Base-by-base conservation (phyloP, 305 asterid species). In the Andrographis paniculata region DNA sequence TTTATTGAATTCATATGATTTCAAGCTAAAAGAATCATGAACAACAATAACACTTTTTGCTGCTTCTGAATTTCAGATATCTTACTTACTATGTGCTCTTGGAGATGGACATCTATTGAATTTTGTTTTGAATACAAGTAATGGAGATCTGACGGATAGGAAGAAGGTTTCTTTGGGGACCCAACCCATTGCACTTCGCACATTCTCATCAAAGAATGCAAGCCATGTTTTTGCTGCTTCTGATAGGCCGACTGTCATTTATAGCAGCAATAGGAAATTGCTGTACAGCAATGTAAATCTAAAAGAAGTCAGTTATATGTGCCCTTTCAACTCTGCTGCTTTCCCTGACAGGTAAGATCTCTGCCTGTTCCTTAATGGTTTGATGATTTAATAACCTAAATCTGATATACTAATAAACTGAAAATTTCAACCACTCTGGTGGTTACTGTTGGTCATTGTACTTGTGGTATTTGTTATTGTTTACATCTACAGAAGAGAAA, bases 211-310 rank as follows among this genome's bases (percentile, higher is more conserved):
- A 36, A 91, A 91, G 79, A 82, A 87, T 58, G 62, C 94, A 14
- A 87, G 94, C 45, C 96, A 91, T 49, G 95, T 91, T 17, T 91
- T 91, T 83, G 99, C 96, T 68, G 94, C 99, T 52, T 91, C 96
- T 40, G 96, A 87, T 63, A 70, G 99, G 66, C 95, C 96, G 3
- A 87, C 96, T 45, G 99, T 91, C 53, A 83, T 91, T 50, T 91
- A 91, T 67, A 87, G 96, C 78, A 87, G 96, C 48, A 91, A 91
- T 85, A 91, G 84, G 78, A 91, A 91, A 55, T 69, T 91, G 64
- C 87, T 91, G 49, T 91, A 91, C 74, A 91, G 96, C 74, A 83
- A 91, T 61, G 96, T 91, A 31, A 91, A 87, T 66, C 82, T 87
- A 37, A 91, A 87, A 77, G 95, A 87, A 83, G 96, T 87, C 57